Percentiles rank a stretch among this genome's conserved stretches.
Conservation (phyloP, 371 early-diverging fungal genomes). For the Smittium mucronatum region DNA sequence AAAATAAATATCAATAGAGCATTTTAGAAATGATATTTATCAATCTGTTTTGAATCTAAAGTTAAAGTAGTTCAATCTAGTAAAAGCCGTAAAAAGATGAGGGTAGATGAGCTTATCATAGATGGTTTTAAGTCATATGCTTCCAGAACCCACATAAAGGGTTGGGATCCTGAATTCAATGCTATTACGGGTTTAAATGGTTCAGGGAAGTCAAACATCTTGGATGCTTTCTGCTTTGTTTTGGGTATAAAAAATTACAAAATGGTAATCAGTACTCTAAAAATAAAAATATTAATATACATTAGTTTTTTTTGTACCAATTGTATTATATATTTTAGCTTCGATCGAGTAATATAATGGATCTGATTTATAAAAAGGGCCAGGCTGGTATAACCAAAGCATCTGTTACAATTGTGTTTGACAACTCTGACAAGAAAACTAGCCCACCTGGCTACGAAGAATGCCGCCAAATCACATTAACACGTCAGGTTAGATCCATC, state of each 20-base stretch:
- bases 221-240: slow-evolving; percentile 99
- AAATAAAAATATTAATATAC: not conserved
- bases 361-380: slow-evolving; percentile 94
- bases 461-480: slow-evolving; percentile 75
- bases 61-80: too few relatives aligned
- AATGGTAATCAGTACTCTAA: slow-evolving; percentile 31
- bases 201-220: slow-evolving; percentile 97
- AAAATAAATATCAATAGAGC: too few relatives aligned
- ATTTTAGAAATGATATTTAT: too few relatives aligned
- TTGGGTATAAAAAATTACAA: slow-evolving; percentile 82
- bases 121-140: slow-evolving; percentile 98
- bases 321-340: too few relatives aligned
- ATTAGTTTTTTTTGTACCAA: not conserved
- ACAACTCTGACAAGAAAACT: slow-evolving; percentile 70
- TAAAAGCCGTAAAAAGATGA: slow-evolving; percentile 60
- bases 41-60: too few relatives aligned
- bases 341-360: slow-evolving; percentile 85
- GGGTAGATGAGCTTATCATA: slow-evolving; percentile 87
- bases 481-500: slow-evolving; percentile 62
- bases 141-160: slow-evolving; percentile 82
- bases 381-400: slow-evolving; percentile 95
- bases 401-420: slow-evolving; percentile 91
- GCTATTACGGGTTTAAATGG: slow-evolving; percentile 99
- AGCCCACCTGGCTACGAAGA: slow-evolving; percentile 89
- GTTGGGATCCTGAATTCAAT: slow-evolving; percentile 96